Evolutionary conservation across 2,329 filamentous ascomycete genomes (phyloP), one percentile per base, ranked within the genome.

Genomic region (Fusarium cicatricum): DNA sequence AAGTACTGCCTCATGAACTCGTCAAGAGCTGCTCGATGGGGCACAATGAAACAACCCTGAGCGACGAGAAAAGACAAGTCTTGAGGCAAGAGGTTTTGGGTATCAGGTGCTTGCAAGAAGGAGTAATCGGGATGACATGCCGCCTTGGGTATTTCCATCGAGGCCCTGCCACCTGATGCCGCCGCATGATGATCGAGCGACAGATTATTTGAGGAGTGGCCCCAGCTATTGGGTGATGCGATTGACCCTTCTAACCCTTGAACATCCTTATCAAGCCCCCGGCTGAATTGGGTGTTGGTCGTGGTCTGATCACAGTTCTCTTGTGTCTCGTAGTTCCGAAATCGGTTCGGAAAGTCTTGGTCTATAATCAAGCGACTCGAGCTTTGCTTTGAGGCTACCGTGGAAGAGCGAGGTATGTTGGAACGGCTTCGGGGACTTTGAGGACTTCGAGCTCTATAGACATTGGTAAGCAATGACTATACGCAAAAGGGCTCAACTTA

Each of bases 1-100:
- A 71, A 71, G 46, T 71, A 71, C 16, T 69, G 62, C 6, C 60
- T 29, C n/a, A 71, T 32, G n/a, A 71, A 70, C 31, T 71, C 67
- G 29, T 70, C 64, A 9, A 71, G 58, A 8, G 60, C 61, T 0
- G 42, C 50, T 14, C 67, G 42, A 17, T 65, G 60, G 0, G 68
- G 68, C 0, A 71, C 65, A 0, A 68, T 40, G 19, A 71, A 71
- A 26, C 68, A 71, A 1, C 68, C 67, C 15, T 70, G 66, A 9
- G 52, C 56, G 12, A 62, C 39, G 5, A 71, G 66, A 28, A 70
- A 70, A 3, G 58, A 46, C 1, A 62, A 39, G 16, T 71, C 68
- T 34, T 70, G 64, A 0, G 67, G 62, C 2, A 65, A 43, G 2
- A 70, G 36, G 3, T 60, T 58, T 7, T 60, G 55, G 2, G 60